Evolutionary conservation across 2,329 filamentous ascomycete genomes (phyloP).

Genomic region (Phyllosticta paracitricarpa): DNA sequence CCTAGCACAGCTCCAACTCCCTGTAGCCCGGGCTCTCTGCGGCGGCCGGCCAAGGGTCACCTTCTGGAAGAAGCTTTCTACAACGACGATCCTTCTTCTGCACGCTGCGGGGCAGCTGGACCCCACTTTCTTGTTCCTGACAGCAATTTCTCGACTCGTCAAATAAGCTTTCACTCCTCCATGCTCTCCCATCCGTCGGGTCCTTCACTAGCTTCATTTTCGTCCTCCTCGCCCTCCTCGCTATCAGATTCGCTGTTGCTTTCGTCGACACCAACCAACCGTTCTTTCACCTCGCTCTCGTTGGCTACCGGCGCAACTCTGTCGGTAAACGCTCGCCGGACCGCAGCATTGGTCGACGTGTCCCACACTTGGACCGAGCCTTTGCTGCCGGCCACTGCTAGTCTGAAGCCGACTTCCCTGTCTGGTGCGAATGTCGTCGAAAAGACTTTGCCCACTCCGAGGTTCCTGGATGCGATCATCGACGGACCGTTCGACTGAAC

Average conservation of each 20-base stretch:
- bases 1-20: background rate
- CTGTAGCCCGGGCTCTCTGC: background rate
- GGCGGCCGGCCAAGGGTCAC: background rate
- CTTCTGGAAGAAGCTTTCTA: background rate
- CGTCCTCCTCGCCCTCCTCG: slow-evolving; percentile 33
- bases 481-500: slow-evolving; percentile 69
- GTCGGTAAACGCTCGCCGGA: slow-evolving; percentile 72
- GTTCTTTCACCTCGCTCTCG: slow-evolving; percentile 58
- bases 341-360: slow-evolving; percentile 82
- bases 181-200: slow-evolving; percentile 32
- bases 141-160: background rate
- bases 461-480: slow-evolving; percentile 82
- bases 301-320: slow-evolving; percentile 45
- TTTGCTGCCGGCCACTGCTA: slow-evolving; percentile 91
- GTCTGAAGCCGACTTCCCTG: slow-evolving; percentile 76
- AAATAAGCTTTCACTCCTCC: slow-evolving; percentile 21
- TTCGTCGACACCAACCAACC: slow-evolving; percentile 62
- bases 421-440: slow-evolving; percentile 85
- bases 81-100: background rate
- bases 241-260: slow-evolving; percentile 53
- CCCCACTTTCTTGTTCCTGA: background rate
- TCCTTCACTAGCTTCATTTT: slow-evolving; percentile 19
- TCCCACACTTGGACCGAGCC: slow-evolving; percentile 92
- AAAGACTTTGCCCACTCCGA: slow-evolving; percentile 93
- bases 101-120: background rate